Percentiles rank a stretch among this genome's conserved stretches.
Conservation (phyloP, 2,329 filamentous ascomycete species). For the Talaromyces sp. region DNA sequence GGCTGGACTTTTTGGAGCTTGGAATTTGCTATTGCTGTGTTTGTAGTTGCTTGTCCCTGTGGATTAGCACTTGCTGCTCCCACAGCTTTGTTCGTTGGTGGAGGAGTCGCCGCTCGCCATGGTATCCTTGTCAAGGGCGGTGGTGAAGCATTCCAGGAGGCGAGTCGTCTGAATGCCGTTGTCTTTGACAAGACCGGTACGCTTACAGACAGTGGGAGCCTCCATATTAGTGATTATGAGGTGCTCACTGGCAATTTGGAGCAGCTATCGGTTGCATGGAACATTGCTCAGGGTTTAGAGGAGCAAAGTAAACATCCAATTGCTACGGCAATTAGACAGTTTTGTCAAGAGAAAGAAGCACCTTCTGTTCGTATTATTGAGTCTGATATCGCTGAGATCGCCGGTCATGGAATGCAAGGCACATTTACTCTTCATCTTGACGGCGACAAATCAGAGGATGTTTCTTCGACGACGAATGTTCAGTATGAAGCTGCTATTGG, state of each 20-base stretch:
- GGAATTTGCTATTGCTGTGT: slow-evolving; percentile 72
- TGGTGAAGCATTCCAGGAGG: slow-evolving; percentile 80
- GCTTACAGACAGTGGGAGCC: slow-evolving; percentile 60
- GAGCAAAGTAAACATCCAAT: slow-evolving; percentile 57
- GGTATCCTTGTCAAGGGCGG: slow-evolving; percentile 80
- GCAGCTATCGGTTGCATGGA: slow-evolving; percentile 38
- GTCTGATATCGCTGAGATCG: slow-evolving; percentile 48
- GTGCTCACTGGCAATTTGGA: slow-evolving; percentile 31
- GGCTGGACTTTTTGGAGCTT: slow-evolving; percentile 51
- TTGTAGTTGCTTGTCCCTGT: slow-evolving; percentile 81
- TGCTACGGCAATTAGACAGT: slow-evolving; percentile 49
- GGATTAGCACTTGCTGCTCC: slow-evolving; percentile 77
- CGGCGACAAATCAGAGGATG: slow-evolving; percentile 11
- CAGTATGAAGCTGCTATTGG: slow-evolving; percentile 50
- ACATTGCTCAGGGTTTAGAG: slow-evolving; percentile 48
- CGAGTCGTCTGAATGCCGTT: slow-evolving; percentile 69
- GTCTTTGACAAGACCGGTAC: slow-evolving; percentile 90
- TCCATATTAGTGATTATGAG: slow-evolving; percentile 50
- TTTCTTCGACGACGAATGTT: slow-evolving; percentile 9
- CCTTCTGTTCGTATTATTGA: slow-evolving; percentile 18
- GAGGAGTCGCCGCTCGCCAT: slow-evolving; percentile 72
- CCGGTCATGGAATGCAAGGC: slow-evolving; percentile 55
- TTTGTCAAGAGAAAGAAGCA: slow-evolving; percentile 36
- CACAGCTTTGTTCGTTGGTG: slow-evolving; percentile 76
- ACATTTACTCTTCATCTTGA: slow-evolving; percentile 36